Percentiles rank a stretch among this genome's conserved stretches.
Conservation (phyloP, 2,329 filamentous ascomycete genomes). For the Macrophomina phaseolina region DNA sequence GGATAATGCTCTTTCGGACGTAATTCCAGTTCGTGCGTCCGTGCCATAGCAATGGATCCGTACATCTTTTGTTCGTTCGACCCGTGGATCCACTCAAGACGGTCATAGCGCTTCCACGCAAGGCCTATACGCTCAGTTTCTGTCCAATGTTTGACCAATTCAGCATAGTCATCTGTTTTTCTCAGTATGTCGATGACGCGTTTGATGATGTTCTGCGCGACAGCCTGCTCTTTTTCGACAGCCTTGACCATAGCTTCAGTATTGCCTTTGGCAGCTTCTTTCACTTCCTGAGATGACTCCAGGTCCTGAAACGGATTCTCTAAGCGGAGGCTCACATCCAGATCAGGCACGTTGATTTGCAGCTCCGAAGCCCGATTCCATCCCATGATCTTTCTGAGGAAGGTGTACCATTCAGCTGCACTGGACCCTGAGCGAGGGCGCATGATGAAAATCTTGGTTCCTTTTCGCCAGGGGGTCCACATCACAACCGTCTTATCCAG, state of each 20-base stretch:
- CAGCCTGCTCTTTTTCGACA: conserved; percentile 59
- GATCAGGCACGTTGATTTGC: conserved; percentile 67
- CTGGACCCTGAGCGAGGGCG: conserved; percentile 65
- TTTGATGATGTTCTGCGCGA: conserved; percentile 62
- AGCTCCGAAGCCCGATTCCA: conserved; percentile 62
- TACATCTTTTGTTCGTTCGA: conserved; percentile 72
- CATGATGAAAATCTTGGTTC: conserved; percentile 67
- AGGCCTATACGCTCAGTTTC: conserved; percentile 65
- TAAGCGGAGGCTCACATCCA: conserved; percentile 64
- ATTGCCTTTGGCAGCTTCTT: conserved; percentile 50
- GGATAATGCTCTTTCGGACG: conserved; percentile 70
- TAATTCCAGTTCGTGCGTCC: conserved; percentile 69
- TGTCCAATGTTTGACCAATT: conserved; percentile 65
- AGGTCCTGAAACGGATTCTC: conserved; percentile 64
- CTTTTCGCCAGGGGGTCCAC: conserved; percentile 60
- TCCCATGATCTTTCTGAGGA: conserved; percentile 65
- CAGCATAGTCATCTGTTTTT: conserved; percentile 62
- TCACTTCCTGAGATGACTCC: conserved; percentile 51
- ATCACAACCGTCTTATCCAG: conserved; percentile 71
- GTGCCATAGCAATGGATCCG: conserved; percentile 70
- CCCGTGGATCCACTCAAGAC: conserved; percentile 71
- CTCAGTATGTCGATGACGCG: conserved; percentile 65
- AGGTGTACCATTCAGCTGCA: conserved; percentile 72
- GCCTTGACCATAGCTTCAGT: conserved; percentile 52
- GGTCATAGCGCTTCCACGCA: conserved; percentile 72